Base-by-base conservation (phyloP, 768 basidiomycete genomes). In the Trametes sanguinea region DNA sequence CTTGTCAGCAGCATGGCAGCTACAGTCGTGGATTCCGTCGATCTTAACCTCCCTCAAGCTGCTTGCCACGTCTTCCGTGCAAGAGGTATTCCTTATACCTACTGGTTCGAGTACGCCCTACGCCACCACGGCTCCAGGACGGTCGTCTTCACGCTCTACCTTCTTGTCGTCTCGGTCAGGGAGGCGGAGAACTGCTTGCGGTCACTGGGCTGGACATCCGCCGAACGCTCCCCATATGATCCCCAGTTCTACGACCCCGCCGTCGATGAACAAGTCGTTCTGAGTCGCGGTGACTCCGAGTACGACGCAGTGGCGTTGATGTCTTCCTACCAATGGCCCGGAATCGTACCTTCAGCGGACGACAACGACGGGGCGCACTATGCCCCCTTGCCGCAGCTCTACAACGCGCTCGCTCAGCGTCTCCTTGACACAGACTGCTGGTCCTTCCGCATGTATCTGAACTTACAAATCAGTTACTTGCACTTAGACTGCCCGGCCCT, bases 71-170 rank as follows among this genome's bases (percentile, higher is more conserved):
- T 37, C 35, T 11, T 37, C 35, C 35, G 35, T 37, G 35, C 35
- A 6, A 11, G 11, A 6, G 35, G 11, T n/a, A 46, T 56, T 16
- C 4, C 42, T 10, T 56, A 56, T 32, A 47, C 54, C 4, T 56
- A 56, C n/a, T 56, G 54, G 54, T 56, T 46, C 44, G 54, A 54
- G 29, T 44, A 54, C 32, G 54, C 54, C 2, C 54, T 54, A 9
- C 54, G 54, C 54, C 32, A 45, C 32, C 44, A 56, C 54, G 54
- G 54, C n/a, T 56, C 54, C 3, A 56, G 29, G 6, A 56, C 54
- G 11, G 44, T 56, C 2, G 22, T 56, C 30, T 46, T 35, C 30
- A 33, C 9, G 8, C 44, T 56, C 43, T 56, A 56, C 33, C 54
- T 56, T 6, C 54, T 47, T 2, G 54, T 56, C 43, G 30, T 46